These are phyloP conservation scores for Ogataea pignaliae DNA, from an alignment of 805 yeast species.

Conservation along the genomic window DNA sequence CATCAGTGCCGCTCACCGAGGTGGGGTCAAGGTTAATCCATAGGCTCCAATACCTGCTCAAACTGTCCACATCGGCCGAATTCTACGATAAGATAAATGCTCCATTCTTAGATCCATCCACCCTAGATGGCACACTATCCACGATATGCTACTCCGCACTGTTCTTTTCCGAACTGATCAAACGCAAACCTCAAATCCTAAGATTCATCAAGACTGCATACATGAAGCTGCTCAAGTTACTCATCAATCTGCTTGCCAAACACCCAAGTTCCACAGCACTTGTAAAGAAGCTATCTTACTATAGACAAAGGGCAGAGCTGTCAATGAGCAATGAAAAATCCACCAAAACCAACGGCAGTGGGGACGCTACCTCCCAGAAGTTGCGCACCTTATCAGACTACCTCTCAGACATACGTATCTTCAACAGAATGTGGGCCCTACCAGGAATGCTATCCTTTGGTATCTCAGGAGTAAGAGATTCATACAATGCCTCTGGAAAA, in stretches of 20 bases:
- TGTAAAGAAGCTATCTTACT: not conserved
- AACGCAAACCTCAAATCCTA: slow-evolving; percentile 14
- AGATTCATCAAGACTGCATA: slow-evolving; percentile 4
- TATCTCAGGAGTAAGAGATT: slow-evolving; percentile 11
- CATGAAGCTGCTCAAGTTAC: not conserved
- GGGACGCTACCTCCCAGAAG: slow-evolving; percentile 10
- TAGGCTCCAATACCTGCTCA: slow-evolving; percentile 14
- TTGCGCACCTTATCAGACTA: slow-evolving; percentile 26
- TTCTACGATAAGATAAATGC: slow-evolving; percentile 24
- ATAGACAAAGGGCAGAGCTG: not conserved
- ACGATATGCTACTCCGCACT: slow-evolving; percentile 30
- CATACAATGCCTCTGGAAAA: slow-evolving; percentile 4
- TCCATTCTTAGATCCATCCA: slow-evolving; percentile 23
- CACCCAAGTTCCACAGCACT: not conserved
- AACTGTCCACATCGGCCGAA: slow-evolving; percentile 20
- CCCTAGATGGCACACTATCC: slow-evolving; percentile 30
- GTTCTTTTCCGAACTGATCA: slow-evolving; percentile 24
- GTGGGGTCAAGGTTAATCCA: not conserved
- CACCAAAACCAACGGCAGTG: not conserved
- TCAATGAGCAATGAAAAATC: slow-evolving; percentile 1
- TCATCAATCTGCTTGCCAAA: slow-evolving; percentile 3
- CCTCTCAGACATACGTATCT: slow-evolving; percentile 32
- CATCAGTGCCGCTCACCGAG: not conserved
- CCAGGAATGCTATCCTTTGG: slow-evolving; percentile 26
- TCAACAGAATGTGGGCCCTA: slow-evolving; percentile 33